Base-by-base conservation (phyloP, 2,329 filamentous ascomycete genomes). In the Elsinoe arachidis region DNA sequence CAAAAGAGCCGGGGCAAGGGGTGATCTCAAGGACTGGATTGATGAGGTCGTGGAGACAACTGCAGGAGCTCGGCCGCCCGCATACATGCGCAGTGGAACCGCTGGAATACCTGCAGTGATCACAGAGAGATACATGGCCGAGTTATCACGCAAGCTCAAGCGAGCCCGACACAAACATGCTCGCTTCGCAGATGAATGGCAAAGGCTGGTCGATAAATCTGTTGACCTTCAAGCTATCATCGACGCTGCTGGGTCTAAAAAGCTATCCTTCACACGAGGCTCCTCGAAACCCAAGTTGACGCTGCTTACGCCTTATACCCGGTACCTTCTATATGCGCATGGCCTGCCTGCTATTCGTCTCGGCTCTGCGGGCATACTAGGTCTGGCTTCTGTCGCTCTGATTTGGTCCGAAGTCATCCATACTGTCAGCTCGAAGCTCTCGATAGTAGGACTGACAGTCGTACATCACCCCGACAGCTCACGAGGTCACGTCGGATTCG, bases 371-470 rank as follows among this genome's bases (percentile, higher is more conserved):
- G 73, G 74, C 1, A 66, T 93, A 58, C 78, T 95, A 19, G 80
- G 85, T 0, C 68, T 87, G 0, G 90, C 90, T 1, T 97, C 93
- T 0, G 77, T 83, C 52, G 88, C 85, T 63, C 87, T 99, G 60
- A 80, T 97, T 54, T 97, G 91, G 90, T 96, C 91, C 1, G 93
- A 99, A 75, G 74, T 96, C 57, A 83, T 96, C 71, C 95, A 93
- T 69, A 83, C 84, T n/a, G 37, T 55, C 7, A 33, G 21, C 26
- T 33, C 39, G 12, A 81, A 84, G 33, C 77, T 95, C 11, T 96
- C 90, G 1, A 78, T 86, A 39, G 81, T 88, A 61, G 80, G 79
- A 49, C 74, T 85, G 35, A 82, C 80, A 3, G 84, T 90, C 2
- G 79, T 90, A n/a, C 86, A 89, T 64, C 87, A 91, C 62, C 86